phyloP scores from a whole-genome alignment of 2,329 filamentous ascomycete genomes.

The Fusarium burgessii region DNA sequence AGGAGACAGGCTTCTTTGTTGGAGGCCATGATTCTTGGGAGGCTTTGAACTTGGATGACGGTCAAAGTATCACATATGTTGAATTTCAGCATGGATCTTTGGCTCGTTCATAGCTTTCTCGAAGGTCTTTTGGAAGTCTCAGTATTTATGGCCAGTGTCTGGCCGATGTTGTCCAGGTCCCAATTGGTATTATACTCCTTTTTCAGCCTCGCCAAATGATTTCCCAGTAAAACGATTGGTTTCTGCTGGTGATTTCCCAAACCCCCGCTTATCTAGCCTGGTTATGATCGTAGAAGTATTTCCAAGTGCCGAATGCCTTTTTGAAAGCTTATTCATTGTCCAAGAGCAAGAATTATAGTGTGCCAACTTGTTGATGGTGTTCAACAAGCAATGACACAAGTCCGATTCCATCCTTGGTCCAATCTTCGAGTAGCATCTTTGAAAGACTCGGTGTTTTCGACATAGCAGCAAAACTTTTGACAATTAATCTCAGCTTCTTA shows the following conservation, averaged over 20 bases:
- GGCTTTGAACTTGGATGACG: not conserved
- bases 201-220: not conserved
- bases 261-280: not conserved
- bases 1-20: constrained; percentile 41
- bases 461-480: constrained; percentile 11
- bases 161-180: not conserved
- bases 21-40: constrained; percentile 36
- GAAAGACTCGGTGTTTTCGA: constrained; percentile 8
- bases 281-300: not conserved
- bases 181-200: constrained; percentile 6
- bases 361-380: constrained; percentile 32
- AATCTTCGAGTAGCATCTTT: constrained; percentile 7
- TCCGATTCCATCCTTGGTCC: not conserved
- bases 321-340: constrained; percentile 16
- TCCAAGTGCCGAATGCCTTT: not conserved
- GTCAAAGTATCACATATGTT: constrained; percentile 37
- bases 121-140: not conserved
- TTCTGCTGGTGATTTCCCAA: not conserved
- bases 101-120: not conserved
- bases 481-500: constrained; percentile 7
- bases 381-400: constrained; percentile 7
- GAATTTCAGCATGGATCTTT: constrained; percentile 41
- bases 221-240: not conserved
- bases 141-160: not conserved
- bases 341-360: constrained; percentile 26